phyloP scores from a whole-genome alignment of 768 basidiomycete genomes.

The Serendipita sp. region DNA sequence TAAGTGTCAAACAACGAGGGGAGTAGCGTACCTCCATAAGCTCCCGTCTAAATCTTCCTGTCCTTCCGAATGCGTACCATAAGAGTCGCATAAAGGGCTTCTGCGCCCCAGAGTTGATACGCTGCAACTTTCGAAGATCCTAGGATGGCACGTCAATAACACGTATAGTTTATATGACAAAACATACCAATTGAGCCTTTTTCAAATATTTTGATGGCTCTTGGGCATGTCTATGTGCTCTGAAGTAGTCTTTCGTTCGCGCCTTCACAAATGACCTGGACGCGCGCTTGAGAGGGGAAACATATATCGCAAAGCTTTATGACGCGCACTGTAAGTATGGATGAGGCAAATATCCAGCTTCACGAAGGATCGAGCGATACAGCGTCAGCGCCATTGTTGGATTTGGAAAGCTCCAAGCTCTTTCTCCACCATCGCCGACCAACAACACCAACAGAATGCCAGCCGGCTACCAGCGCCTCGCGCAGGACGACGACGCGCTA shows the following conservation, averaged over 20 bases:
- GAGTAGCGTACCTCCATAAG: slow-evolving; percentile 38
- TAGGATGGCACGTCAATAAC: slow-evolving; percentile 17
- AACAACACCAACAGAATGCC: slow-evolving; percentile 7
- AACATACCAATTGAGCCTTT: not conserved
- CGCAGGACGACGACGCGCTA: slow-evolving; percentile 5
- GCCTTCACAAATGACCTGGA: slow-evolving; percentile 1
- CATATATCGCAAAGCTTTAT: not conserved
- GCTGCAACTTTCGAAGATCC: slow-evolving; percentile 38
- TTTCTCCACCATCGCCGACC: not conserved
- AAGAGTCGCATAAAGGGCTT: slow-evolving; percentile 43
- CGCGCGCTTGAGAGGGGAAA: not conserved
- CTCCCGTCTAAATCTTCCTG: slow-evolving; percentile 54
- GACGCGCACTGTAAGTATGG: slow-evolving; percentile 28
- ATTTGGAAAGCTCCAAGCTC: not conserved
- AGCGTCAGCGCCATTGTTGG: slow-evolving; percentile 15
- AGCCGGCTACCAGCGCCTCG: slow-evolving; percentile 2
- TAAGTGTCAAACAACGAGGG: not conserved
- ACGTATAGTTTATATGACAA: not conserved
- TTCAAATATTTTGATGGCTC: slow-evolving; percentile 1
- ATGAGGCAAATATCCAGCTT: slow-evolving; percentile 30
- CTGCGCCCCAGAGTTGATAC: slow-evolving; percentile 35
- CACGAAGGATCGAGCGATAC: slow-evolving; percentile 28
- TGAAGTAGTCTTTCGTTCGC: slow-evolving; percentile 43
- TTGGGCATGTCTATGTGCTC: slow-evolving; percentile 28
- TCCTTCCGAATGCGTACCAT: slow-evolving; percentile 59